Evolutionary conservation across 2,329 filamentous ascomycete species (phyloP), one percentile per base, ranked within the genome.

Genomic region (Venturia carpophila): DNA sequence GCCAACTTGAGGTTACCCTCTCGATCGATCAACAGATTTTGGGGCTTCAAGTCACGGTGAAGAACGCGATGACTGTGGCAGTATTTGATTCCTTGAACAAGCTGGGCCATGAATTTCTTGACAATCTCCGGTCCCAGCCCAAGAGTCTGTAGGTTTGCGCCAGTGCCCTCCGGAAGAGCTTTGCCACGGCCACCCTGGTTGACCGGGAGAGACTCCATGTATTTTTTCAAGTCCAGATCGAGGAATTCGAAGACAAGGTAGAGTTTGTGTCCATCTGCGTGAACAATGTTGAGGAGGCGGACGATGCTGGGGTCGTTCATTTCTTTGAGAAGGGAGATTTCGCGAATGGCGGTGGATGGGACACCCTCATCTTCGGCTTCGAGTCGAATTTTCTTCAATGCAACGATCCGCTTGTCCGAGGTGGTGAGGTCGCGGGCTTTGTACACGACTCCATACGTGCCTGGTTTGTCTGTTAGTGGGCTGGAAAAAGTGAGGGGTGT

Each of bases 361-460:
- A 96, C 91, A 70, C 92, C 92, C 75, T 96, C 92, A 79, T 96
- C 92, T 80, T 96, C 92, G 68, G 92, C 91, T 74, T 96, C 92
- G 71, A 96, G 88, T 68, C 92, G 89, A 72, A 96, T 96, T 81
- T 96, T 96, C 83, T 96, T 96, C 70, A 96, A 81, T 27, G 92
- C 92, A 68, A 96, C 92, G 71, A 96, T 94, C 71, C 90, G 89
- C 60, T 80, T 77, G 73, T 90, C 90, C 69, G 84, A 83, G 73
- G 92, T 88, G 69, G 85, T 85, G 67, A 96, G 87, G 76, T 96
- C 92, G 70, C 89, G 87, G 67, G 92, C 92, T 78, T 96, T 96
- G 85, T 96, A 96, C 68, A 96, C 92, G 68, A 96, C 92, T 76
- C 92, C 92, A 75, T 96, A 96, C 19, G 92, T 96, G 72, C 92